Conservation (phyloP, 179 eudicot genomes). For the Kewa caespitosa region DNA sequence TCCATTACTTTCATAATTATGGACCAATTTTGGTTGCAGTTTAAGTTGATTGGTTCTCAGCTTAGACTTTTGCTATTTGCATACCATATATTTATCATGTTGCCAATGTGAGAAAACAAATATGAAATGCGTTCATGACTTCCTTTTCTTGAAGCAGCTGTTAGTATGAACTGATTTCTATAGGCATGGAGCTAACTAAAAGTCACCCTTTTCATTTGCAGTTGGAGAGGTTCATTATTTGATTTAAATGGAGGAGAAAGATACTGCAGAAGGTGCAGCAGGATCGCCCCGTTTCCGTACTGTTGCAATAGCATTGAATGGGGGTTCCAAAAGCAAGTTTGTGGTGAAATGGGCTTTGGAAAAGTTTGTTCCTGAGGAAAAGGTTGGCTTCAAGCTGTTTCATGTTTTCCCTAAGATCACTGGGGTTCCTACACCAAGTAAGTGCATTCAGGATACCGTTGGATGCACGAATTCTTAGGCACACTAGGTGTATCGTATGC, state of each 20-base stretch:
- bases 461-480: not conserved
- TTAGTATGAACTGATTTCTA: not conserved
- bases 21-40: not conserved
- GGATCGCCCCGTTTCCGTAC: conserved; percentile 26
- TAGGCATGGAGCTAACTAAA: not conserved
- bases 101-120: not conserved
- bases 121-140: not conserved
- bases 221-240: not conserved
- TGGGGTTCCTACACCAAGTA: conserved; percentile 83
- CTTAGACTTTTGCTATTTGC: conserved; percentile 4
- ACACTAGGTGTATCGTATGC: too few relatives aligned
- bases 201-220: not conserved
- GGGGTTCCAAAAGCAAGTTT: conserved; percentile 54
- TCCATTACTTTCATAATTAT: not conserved
- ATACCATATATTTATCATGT: conserved; percentile 7
- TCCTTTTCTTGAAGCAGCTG: not conserved
- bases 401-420: conserved; percentile 69
- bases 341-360: conserved; percentile 72
- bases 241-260: conserved; percentile 32
- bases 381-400: conserved; percentile 61
- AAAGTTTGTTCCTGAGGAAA: conserved; percentile 54
- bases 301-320: conserved; percentile 65
- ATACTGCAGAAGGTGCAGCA: conserved; percentile 17
- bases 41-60: not conserved
- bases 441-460: conserved; percentile 21